Conservation (phyloP, 169 alveolate genomes). For the Amoebophrya sp. region DNA sequence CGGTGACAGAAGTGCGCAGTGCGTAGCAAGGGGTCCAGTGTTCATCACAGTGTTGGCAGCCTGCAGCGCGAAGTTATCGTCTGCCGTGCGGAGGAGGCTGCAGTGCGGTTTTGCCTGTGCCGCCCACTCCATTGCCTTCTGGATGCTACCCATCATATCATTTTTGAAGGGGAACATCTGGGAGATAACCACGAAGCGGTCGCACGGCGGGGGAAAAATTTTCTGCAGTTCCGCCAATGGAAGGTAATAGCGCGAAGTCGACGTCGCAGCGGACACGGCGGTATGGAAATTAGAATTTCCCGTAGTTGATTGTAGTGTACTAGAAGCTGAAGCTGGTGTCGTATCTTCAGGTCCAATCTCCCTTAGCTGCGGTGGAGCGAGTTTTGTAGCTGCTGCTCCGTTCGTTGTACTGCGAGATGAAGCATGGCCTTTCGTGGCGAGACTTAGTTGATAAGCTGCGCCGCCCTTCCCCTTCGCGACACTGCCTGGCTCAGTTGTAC, state of each 20-base stretch:
- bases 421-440: no score
- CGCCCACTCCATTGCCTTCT: not conserved
- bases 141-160: not conserved
- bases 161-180: not conserved
- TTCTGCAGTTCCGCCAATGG: not conserved
- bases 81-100: not conserved
- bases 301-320: no score
- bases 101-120: not conserved
- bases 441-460: no score
- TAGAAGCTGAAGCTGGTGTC: no score
- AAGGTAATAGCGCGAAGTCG: not conserved
- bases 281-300: no score
- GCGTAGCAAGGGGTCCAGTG: not conserved
- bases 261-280: not conserved
- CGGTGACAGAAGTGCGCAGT: not conserved
- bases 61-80: not conserved
- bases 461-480: no score
- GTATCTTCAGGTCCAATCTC: no score
- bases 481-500: no score
- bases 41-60: not conserved
- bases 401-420: no score
- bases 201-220: not conserved
- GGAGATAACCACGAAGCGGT: not conserved
- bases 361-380: no score
- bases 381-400: no score